phyloP scores from a whole-genome alignment of 176 grass and related monocot genomes.

The Phyllostachys edulis region DNA sequence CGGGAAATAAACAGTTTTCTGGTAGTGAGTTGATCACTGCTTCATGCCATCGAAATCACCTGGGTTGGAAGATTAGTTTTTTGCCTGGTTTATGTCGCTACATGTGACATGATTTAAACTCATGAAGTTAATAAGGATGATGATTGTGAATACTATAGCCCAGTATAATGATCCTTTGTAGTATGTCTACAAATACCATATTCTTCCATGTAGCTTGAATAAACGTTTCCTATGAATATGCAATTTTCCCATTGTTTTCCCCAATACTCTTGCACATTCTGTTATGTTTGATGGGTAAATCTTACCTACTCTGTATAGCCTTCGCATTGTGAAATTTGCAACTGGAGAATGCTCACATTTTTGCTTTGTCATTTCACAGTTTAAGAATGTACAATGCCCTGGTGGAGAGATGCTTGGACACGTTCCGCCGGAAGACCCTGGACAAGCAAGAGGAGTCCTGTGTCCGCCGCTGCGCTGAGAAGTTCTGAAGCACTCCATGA shows the following conservation, averaged over 20 bases:
- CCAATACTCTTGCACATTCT: neutral
- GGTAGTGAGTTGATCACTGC: neutral
- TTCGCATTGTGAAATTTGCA: neutral
- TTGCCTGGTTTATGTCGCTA: neutral
- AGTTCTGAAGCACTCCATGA: conserved; percentile 99
- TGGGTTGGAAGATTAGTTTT: neutral
- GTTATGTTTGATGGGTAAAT: neutral
- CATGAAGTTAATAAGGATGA: neutral
- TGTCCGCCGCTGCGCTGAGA: conserved; percentile 71
- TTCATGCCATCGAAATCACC: neutral
- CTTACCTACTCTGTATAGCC: neutral
- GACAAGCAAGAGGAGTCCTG: conserved; percentile 97
- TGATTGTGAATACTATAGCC: neutral
- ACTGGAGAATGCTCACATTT: neutral
- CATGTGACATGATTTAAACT: neutral
- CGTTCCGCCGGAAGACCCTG: conserved; percentile 77
- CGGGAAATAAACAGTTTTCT: too few species aligned
- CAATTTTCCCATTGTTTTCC: neutral
- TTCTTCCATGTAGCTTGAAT: neutral
- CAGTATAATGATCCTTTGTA: too few species aligned
- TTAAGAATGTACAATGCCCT: conserved; percentile 94
- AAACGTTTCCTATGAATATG: neutral
- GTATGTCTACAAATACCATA: neutral
- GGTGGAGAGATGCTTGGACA: conserved; percentile 91
- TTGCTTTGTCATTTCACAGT: conserved; percentile 36